Conservation (phyloP, 352 stramenopile genomes). For the Phytopythium oedochilum region DNA sequence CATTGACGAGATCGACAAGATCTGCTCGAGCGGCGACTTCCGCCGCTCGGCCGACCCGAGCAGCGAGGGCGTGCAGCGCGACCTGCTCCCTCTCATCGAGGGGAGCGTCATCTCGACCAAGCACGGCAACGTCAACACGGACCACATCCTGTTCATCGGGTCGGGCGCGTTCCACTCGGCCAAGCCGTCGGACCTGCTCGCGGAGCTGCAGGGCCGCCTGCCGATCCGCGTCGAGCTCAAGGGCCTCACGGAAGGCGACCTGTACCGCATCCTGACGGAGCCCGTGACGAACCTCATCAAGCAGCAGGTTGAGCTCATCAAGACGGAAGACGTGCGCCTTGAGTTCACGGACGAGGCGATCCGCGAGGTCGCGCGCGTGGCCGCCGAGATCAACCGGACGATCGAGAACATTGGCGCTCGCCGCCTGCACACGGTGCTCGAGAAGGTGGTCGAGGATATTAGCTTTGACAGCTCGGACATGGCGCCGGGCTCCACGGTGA, state of each 20-base stretch:
- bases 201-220: slow-evolving; percentile 97
- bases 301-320: slow-evolving; percentile 97
- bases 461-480: slow-evolving; percentile 97
- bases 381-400: slow-evolving; percentile 94
- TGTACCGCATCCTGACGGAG: slow-evolving; percentile 99
- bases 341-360: slow-evolving; percentile 97
- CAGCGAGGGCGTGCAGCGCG: slow-evolving; percentile 98
- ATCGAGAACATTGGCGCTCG: slow-evolving; percentile 99
- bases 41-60: slow-evolving; percentile 93
- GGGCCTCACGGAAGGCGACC: slow-evolving; percentile 96
- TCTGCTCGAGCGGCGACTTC: slow-evolving; percentile 95
- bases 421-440: slow-evolving; percentile 96
- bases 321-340: slow-evolving; percentile 94
- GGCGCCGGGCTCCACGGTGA: slow-evolving; percentile 69
- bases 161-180: slow-evolving; percentile 97
- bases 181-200: slow-evolving; percentile 97
- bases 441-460: slow-evolving; percentile 99
- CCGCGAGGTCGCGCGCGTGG: slow-evolving; percentile 95
- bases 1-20: slow-evolving; percentile 99
- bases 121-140: slow-evolving; percentile 99
- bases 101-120: slow-evolving; percentile 98
- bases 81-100: slow-evolving; percentile 98
- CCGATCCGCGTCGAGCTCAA: slow-evolving; percentile 99
- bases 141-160: slow-evolving; percentile 99
- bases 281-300: slow-evolving; percentile 98